A percentile compares a stretch with the other conserved stretches of the same genome.
Evolutionary conservation across 1,284 basidiomycete species (phyloP).

Genomic region (Cutaneotrichosporon sp.): DNA sequence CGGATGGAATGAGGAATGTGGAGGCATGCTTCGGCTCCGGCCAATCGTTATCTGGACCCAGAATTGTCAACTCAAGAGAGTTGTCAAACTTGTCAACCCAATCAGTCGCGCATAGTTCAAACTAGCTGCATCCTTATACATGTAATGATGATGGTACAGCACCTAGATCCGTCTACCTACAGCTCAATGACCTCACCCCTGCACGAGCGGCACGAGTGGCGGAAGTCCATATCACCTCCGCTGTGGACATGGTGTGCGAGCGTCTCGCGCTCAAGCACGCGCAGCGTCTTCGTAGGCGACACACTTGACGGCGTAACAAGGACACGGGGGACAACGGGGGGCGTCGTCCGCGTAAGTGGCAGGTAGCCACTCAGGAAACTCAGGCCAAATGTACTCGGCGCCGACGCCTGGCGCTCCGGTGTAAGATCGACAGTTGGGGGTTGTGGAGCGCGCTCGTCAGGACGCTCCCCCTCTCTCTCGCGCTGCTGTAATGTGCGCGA

Average conservation of each 20-base stretch:
- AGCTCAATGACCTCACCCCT: conserved; percentile 31
- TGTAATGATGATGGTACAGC: neutral
- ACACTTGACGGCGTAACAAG: conserved; percentile 16
- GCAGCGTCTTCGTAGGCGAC: conserved; percentile 12
- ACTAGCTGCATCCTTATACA: neutral
- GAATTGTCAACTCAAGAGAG: too few species aligned
- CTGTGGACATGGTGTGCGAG: conserved; percentile 9
- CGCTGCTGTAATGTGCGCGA: neutral
- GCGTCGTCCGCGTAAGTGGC: conserved; percentile 5
- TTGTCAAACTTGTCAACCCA: too few species aligned
- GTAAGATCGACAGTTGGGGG: conserved; percentile 1
- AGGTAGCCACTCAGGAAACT: conserved; percentile 23
- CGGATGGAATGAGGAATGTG: too few species aligned
- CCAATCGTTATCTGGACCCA: too few species aligned
- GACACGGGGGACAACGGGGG: conserved; percentile 12
- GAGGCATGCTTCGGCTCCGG: too few species aligned
- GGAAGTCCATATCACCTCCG: conserved; percentile 22
- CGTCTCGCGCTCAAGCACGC: conserved; percentile 8
- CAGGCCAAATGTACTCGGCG: conserved; percentile 7
- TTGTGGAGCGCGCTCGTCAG: neutral
- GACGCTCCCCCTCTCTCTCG: neutral
- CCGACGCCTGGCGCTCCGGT: conserved; percentile 11
- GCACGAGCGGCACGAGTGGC: conserved; percentile 27
- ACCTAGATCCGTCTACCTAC: conserved; percentile 9
- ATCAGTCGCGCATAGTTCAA: too few species aligned